Base-by-base conservation (phyloP, 108 stramenopile species). In the Cyclotella distinguenda region DNA sequence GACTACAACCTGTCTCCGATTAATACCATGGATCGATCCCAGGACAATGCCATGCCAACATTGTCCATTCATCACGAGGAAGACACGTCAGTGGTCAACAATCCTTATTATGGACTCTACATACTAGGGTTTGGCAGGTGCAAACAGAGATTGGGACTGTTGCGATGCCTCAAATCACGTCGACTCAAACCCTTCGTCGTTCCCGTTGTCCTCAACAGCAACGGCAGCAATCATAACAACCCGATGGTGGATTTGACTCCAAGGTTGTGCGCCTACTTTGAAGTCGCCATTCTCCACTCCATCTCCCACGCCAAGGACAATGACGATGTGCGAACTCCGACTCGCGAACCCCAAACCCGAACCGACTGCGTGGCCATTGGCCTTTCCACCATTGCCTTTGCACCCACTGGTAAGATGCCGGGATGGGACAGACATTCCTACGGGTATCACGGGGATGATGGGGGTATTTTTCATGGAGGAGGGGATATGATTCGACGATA, bases 401-500 rank as follows among this genome's bases (percentile, higher is more conserved):
- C 38, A 34, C 39, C 69, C 15, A 64, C 59, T 27, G 34, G 75
- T 18, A 78, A 83, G 44, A 91, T 95, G 90, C 90, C 94, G 6
- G 94, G 94, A 8, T 95, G 94, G 94, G 89, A 91, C 49, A 34
- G 57, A 12, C 45, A 62, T 16, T 78, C 78, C 22, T 89, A 72
- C 60, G 94, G 91, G 30, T 92, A 88, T 66, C 94, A 92, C 61
- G 80, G 87, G 23, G 90, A 92, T 66, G 90, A 92, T 66, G 90
- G 94, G 23, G 82, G 88, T 7, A 74, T 86, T 34, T 92, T 92
- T 63, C 86, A 90, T 66, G 59, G 70, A 26, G 60, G 57, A n/a
- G 90, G 94, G 25, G 82, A 65, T 31, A 88, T 86, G 85, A 18
- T 83, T 25, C 64, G 77, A 12, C 60, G 53, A 21, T 88, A 65